A percentile compares a stretch with the other conserved stretches of the same genome.
phyloP scores from a whole-genome alignment of 2,329 filamentous ascomycete species.

The Zarea fungicola region DNA sequence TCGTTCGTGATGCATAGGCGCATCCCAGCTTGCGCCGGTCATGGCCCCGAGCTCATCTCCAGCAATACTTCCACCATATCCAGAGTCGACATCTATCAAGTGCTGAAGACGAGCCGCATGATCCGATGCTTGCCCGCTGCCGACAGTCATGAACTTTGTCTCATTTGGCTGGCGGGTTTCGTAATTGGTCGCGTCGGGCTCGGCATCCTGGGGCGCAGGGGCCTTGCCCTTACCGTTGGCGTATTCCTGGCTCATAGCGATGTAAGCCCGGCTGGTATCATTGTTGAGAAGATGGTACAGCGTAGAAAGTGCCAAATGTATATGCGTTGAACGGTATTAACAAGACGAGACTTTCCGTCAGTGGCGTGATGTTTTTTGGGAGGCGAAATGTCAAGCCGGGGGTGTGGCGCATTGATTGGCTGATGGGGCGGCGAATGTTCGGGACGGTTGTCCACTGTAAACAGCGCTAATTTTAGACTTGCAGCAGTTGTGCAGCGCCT shows the following conservation, averaged over 20 bases:
- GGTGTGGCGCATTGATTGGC: constrained; percentile 13
- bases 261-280: constrained; percentile 14
- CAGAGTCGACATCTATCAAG: constrained; percentile 81
- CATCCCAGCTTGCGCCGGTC: constrained; percentile 43
- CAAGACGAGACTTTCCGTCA: background rate
- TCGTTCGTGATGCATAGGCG: constrained; percentile 36
- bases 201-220: constrained; percentile 28
- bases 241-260: constrained; percentile 57
- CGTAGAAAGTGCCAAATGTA: background rate
- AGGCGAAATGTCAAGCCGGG: constrained; percentile 4
- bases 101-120: constrained; percentile 76
- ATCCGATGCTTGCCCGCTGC: constrained; percentile 72
- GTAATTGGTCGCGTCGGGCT: constrained; percentile 23
- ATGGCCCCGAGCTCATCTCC: constrained; percentile 52
- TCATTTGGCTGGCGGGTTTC: constrained; percentile 25
- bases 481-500: background rate
- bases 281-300: background rate
- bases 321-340: background rate
- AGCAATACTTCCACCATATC: constrained; percentile 77
- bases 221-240: constrained; percentile 50
- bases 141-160: constrained; percentile 83
- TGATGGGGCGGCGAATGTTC: constrained; percentile 1
- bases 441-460: background rate
- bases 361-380: constrained; percentile 14
- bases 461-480: background rate